A percentile compares a stretch with the other conserved stretches of the same genome.
These are phyloP conservation scores for Penicillium cinerascens DNA, from an alignment of 495 filamentous ascomycete species.

Conservation along the genomic window DNA sequence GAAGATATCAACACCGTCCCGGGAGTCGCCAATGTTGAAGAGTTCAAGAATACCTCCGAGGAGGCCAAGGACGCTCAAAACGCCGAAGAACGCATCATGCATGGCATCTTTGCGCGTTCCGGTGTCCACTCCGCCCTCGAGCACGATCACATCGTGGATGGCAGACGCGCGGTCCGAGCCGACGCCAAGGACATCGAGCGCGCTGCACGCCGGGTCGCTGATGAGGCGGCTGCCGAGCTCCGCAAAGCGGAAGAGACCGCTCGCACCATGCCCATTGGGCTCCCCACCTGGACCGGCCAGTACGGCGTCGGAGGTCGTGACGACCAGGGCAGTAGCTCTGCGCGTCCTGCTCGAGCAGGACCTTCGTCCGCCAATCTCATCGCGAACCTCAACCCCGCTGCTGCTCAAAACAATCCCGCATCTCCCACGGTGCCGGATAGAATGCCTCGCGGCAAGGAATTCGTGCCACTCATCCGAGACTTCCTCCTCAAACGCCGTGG, in stretches of 20 bases:
- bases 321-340: slow-evolving; percentile 30
- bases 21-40: slow-evolving; percentile 58
- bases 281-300: slow-evolving; percentile 90
- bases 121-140: slow-evolving; percentile 82
- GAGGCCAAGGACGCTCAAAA: slow-evolving; percentile 40
- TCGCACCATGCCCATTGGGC: slow-evolving; percentile 68
- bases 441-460: slow-evolving; percentile 47
- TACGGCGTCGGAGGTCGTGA: slow-evolving; percentile 68
- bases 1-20: slow-evolving; percentile 47
- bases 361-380: slow-evolving; percentile 57
- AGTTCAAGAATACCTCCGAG: slow-evolving; percentile 45
- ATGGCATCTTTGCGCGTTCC: slow-evolving; percentile 78
- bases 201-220: slow-evolving; percentile 79
- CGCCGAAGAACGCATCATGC: slow-evolving; percentile 67
- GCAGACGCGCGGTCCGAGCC: slow-evolving; percentile 58
- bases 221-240: slow-evolving; percentile 69
- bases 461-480: slow-evolving; percentile 68
- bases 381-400: slow-evolving; percentile 42
- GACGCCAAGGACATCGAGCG: slow-evolving; percentile 71
- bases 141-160: slow-evolving; percentile 81
- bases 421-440: slow-evolving; percentile 21
- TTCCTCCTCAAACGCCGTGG: slow-evolving; percentile 72
- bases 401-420: background rate
- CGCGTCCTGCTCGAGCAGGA: slow-evolving; percentile 36
- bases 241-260: slow-evolving; percentile 69